Base-by-base conservation (phyloP, 805 yeast genomes). In the Spencermartinsiella europaea region DNA sequence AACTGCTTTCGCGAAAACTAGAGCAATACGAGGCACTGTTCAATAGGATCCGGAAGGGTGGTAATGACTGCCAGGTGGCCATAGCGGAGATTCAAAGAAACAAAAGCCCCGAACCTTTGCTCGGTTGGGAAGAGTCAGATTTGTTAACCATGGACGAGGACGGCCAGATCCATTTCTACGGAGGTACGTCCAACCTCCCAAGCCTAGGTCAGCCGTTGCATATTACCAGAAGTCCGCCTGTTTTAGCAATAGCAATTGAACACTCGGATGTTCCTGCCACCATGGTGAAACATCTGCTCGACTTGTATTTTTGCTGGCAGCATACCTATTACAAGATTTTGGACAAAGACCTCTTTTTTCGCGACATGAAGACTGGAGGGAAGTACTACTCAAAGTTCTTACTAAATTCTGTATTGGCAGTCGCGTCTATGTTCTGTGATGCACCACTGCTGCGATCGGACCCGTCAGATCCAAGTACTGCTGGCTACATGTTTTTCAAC, bases 231-330 rank as follows among this genome's bases (percentile, higher is more conserved):
- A 17, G 21, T 16, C 35, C 49, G 15, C 40, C 36, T 7, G 21
- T 39, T 17, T 42, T 19, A 17, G 16, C 34, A 3, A 35, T 25
- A 14, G 42, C 33, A 20, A 34, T 39, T 3, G 46, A 38, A 16
- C 34, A n/a, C 14, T 28, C 45, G 4, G 52, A 49, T 27, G 41
- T 49, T 16, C 52, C 52, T 2, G 33, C 49, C 3, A 17, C 35
- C 3, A 16, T 50, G 16, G 34, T 51, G 17, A 46, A 41, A 5
- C 48, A 53, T 37, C 45, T 51, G 12, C 40, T 53, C 14, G 52
- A 51, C 27, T 42, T 53, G 33, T 53, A 50, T 36, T 53, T 51
- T 40, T 50, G 54, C 22, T 53, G 56, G 56, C 56, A 53, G 28
- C 54, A 53, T 37, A 38, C 49, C 12, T 50, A 45, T 34, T 49